These are phyloP conservation scores for Boletus holoroseus DNA, from an alignment of 1,284 basidiomycete genomes.

Conservation along the genomic window DNA sequence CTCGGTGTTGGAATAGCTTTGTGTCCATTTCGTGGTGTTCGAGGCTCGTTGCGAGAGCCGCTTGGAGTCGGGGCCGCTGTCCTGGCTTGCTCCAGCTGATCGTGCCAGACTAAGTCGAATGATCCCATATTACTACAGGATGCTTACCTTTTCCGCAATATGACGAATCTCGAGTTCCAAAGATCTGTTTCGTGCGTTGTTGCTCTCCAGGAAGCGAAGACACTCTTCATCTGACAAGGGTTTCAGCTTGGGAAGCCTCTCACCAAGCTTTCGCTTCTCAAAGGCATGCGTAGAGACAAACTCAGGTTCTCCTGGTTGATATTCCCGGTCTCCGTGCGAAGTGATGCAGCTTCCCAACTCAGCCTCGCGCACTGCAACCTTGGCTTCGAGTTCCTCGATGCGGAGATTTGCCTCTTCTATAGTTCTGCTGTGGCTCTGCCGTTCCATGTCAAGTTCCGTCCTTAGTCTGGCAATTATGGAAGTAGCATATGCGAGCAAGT, in stretches of 20 bases:
- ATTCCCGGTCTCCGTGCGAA: conserved; percentile 1
- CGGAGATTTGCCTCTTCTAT: conserved; percentile 39
- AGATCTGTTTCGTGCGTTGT: conserved; percentile 38
- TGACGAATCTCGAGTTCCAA: conserved; percentile 44
- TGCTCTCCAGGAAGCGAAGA: conserved; percentile 38
- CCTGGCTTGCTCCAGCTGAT: conserved; percentile 25
- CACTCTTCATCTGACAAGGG: conserved; percentile 36
- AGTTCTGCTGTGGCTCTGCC: conserved; percentile 39
- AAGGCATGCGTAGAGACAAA: not conserved
- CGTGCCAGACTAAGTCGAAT: not conserved
- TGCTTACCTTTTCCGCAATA: conserved; percentile 38
- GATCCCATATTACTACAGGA: not conserved
- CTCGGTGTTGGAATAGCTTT: not conserved
- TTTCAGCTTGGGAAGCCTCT: conserved; percentile 14
- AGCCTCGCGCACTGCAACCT: conserved; percentile 51
- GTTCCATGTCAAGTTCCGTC: conserved; percentile 43
- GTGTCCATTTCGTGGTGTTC: not conserved
- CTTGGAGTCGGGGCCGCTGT: conserved; percentile 1
- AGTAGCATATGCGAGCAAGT: conserved; percentile 36
- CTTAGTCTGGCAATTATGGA: conserved; percentile 43
- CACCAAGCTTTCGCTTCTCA: not conserved
- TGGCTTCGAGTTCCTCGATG: conserved; percentile 46
- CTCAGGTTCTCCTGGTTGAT: not conserved
- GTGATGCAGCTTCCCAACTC: conserved; percentile 42
- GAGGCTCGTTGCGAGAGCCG: not conserved